Conservation (phyloP, 306 rosid species). For the apple (Malus domestica) region ASM211411v1 NC_041797.1:19937001-19937500, state of each 20-base stretch:
- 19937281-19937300: conserved; percentile 69
- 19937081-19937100: conserved; percentile 82
- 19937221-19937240: conserved; percentile 66
- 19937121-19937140: conserved; percentile 83
- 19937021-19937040: conserved; percentile 67
- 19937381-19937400: conserved; percentile 80
- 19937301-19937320: conserved; percentile 85
- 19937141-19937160: conserved; percentile 89
- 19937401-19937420: conserved; percentile 76
- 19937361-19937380: conserved; percentile 87
- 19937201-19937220: conserved; percentile 70
- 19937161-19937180: conserved; percentile 53
- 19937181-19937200: conserved; percentile 48
- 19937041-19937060: conserved; percentile 56
- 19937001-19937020: conserved; percentile 80
- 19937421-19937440: conserved; percentile 74
- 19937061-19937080: conserved; percentile 89
- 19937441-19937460: conserved; percentile 60
- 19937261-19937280: conserved; percentile 75
- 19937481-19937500: conserved; percentile 38
- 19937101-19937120: conserved; percentile 72
- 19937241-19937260: conserved; percentile 54
- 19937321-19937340: conserved; percentile 48
- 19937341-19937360: conserved; percentile 59
- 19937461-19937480: conserved; percentile 77